Evolutionary conservation across 495 filamentous ascomycete genomes (phyloP), one percentile per base, ranked within the genome.

Genomic region (Penicillium antarcticum): DNA sequence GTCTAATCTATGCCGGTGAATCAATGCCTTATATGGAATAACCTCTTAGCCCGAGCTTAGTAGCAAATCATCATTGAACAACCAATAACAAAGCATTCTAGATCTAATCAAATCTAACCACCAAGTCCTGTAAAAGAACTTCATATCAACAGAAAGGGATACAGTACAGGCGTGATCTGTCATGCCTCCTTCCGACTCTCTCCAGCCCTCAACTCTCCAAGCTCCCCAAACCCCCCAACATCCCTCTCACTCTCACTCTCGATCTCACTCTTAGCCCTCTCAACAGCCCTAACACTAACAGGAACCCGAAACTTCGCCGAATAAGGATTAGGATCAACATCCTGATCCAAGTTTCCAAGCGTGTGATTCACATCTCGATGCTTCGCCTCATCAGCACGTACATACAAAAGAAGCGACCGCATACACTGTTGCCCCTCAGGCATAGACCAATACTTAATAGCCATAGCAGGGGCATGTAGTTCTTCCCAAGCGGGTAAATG

Each of bases 321-420:
- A 59, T 89, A 96, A n/a, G 92, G 92, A 69, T 97, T 96, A 7
- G 89, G 89, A 64, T 97, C 92, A 13, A 81, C 73, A 24, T 79
- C 80, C 68, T 91, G 88, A 48, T 90, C 73, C 36, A 96, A 68
- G 59, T 95, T 95, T 38, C 84, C 83, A 42, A 96, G 66, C 0
- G 92, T 95, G 63, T 97, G 92, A 70, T 96, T 97, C 45, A 96
- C 90, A 64, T 96, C 92, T 8, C 92, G 76, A 67, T 97, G 92
- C 69, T 91, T 91, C 10, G 89, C 87, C 71, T 97, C 92, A 65
- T 96, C 92, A 0, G 89, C 90, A 9, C 92, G 80, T 44, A 97
- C 84, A 58, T 96, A 95, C 24, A 88, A 66, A 58, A 97, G 71
- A 42, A 96, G 71, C 63, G 96, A 88, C 51, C 74, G 80, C 86